Base-by-base conservation (phyloP, 2,329 filamentous ascomycete genomes). In the Verticillium tricorpus region DNA sequence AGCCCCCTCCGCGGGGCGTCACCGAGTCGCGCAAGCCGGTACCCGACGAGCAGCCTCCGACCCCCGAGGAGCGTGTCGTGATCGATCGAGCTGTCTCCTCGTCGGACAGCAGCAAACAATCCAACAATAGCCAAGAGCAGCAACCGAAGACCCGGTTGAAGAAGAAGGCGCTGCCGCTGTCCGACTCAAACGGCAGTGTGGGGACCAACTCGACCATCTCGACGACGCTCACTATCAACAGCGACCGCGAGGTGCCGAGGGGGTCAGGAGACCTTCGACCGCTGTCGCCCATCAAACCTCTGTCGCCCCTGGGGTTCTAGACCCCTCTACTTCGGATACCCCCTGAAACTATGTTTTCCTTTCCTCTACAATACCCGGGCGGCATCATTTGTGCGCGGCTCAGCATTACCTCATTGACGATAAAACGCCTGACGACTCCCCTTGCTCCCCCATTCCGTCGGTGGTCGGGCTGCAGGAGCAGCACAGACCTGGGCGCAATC, bases 281-380 rank as follows among this genome's bases (percentile, higher is more conserved):
- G 2, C 72, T 89, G 39, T 89, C 87, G 63, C 87, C 87, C 5
- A 89, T 89, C 69, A 86, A 87, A 72, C 87, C 87, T 52, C 73
- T 89, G 56, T 89, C 86, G 39, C 86, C 86, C 14, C 76, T 88
- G 69, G 83, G 85, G 64, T 83, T 88, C 66, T 84, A 73, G 73
- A 66, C 56, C 40, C 55, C 37, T 19, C 25, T 6, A 8, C 34
- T 56, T 17, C 39, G 55, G 55, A 60, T 32, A 45, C 59, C 62
- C 58, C 61, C 66, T 35, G 60, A 60, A 63, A 66, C 59, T 65
- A 68, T 58, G 45, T 61, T 66, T 64, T 55, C 25, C 39, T 56
- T 57, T 61, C 45, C 50, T 60, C 57, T 19, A 28, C 34, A 63
- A 61, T 61, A 62, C 62, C 63, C 65, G 60, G 63, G 62, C 63